Conservation (phyloP, 768 basidiomycete species). For the Boletus patriciae region DNA sequence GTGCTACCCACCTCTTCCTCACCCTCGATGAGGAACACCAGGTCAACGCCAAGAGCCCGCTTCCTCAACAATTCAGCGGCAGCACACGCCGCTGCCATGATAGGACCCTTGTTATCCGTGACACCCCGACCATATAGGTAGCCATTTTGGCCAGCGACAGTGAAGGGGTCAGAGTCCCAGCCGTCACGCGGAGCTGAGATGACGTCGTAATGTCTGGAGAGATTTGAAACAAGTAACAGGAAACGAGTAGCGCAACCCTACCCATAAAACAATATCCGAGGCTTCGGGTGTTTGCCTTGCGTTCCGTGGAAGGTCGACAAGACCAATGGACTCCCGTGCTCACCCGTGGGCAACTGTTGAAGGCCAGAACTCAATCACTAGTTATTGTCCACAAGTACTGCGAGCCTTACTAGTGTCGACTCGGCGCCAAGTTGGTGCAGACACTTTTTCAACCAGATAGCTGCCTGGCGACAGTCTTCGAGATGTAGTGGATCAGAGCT, state of each 20-base stretch:
- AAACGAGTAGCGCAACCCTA: slow-evolving; percentile 28
- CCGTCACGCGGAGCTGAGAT: slow-evolving; percentile 72
- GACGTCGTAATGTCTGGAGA: slow-evolving; percentile 89
- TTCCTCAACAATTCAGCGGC: slow-evolving; percentile 75
- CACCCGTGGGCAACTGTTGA: slow-evolving; percentile 69
- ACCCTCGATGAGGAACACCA: slow-evolving; percentile 92
- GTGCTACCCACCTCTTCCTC: slow-evolving; percentile 95
- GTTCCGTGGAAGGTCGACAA: slow-evolving; percentile 82
- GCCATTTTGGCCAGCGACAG: slow-evolving; percentile 78
- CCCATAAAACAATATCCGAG: slow-evolving; percentile 90
- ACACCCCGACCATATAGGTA: slow-evolving; percentile 90
- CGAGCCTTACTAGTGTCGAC: slow-evolving; percentile 59
- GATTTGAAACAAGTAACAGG: not conserved
- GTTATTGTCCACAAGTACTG: not conserved
- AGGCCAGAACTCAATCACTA: not conserved
- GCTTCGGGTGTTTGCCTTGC: slow-evolving; percentile 56
- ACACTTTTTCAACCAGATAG: slow-evolving; percentile 89
- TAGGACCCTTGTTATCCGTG: slow-evolving; percentile 95
- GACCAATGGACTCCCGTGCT: slow-evolving; percentile 82
- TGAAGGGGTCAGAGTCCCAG: slow-evolving; percentile 87
- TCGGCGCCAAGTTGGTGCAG: slow-evolving; percentile 86
- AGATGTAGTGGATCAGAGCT: slow-evolving; percentile 64
- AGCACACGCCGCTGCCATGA: slow-evolving; percentile 88
- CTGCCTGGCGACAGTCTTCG: slow-evolving; percentile 92
- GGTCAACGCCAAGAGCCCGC: slow-evolving; percentile 76